Evolutionary conservation across 345 rosid genomes (phyloP), one percentile per base, ranked within the genome.

Genomic region (Eucalyptus cladocalyx): DNA sequence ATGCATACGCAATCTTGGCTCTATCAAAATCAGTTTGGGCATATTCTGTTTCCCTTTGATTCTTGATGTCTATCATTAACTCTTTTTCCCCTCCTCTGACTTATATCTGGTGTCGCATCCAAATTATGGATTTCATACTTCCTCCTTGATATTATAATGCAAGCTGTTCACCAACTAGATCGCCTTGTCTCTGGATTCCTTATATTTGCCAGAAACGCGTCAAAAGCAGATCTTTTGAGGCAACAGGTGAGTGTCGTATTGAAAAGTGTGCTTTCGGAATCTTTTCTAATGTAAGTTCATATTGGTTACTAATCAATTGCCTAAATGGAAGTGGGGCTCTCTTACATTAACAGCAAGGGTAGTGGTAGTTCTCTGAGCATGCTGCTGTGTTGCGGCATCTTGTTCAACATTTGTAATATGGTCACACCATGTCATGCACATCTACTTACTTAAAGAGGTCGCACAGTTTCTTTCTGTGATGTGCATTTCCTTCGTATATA

Each of bases 151-250:
- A 89, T 88, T 69, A 88, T 90, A 69, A 47, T 83, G 49, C 76
- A 90, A 95, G 98, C 98, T 60, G 90, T 97, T 93, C 99, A 96
- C 93, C 92, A 97, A 62, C 91, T 96, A 88, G 99, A 97, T 93
- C 94, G 97, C 85, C 97, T 97, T 80, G 98, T 97, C 91, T 97
- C 98, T 32, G 98, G 99, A 88, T 95, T 98, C 89, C 99, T 97
- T 87, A 97, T 97, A 91, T 91, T 97, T 89, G 99, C 98, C 69
- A 95, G 98, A 93, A 97, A 91, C 93, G 94, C 97, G 45, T 92
- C 94, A 53, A 97, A 92, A 91, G 98, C 99, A 91, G 97, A 96
- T 87, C 69, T 92, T 90, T 98, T 97, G 89, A 95, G 99, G 91
- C 94, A 96, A 92, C 97, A 98, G 95, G 99, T 95, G 93, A 90